Evolutionary conservation across 768 basidiomycete species (phyloP).

Genomic region (Suillus weaverae): DNA sequence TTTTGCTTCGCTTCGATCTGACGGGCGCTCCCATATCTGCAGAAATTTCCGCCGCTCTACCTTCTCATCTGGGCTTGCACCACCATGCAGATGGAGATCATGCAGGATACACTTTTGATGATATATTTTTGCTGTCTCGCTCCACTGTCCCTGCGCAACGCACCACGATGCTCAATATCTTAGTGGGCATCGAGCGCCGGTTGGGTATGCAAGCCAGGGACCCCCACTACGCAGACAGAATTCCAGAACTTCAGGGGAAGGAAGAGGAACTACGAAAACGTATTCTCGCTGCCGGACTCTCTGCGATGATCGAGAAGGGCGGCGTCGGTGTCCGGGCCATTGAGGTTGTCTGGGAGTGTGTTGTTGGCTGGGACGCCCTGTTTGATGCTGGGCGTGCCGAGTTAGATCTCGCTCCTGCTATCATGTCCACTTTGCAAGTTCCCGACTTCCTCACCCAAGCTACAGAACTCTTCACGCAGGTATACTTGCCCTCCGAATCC

Average conservation of each 20-base stretch:
- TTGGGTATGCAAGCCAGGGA: conserved; percentile 21
- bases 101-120: conserved; percentile 89
- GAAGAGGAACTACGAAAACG: conserved; percentile 53
- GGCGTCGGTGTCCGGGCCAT: conserved; percentile 66
- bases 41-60: conserved; percentile 54
- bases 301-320: conserved; percentile 65
- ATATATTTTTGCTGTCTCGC: conserved; percentile 74
- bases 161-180: conserved; percentile 74
- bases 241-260: conserved; percentile 26
- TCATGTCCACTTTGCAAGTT: conserved; percentile 27
- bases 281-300: conserved; percentile 64
- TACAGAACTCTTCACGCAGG: conserved; percentile 37
- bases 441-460: conserved; percentile 55
- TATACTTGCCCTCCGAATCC: conserved; percentile 48
- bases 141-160: conserved; percentile 86
- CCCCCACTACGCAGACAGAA: neutral
- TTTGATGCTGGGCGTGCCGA: conserved; percentile 46
- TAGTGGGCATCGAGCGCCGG: conserved; percentile 55
- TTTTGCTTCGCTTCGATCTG: conserved; percentile 70
- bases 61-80: conserved; percentile 85
- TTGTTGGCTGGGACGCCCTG: conserved; percentile 61
- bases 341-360: conserved; percentile 71
- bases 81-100: conserved; percentile 78
- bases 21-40: conserved; percentile 66
- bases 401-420: conserved; percentile 19